Base-by-base conservation (phyloP, 2,329 filamentous ascomycete species). In the Penicillium sp. region DNA sequence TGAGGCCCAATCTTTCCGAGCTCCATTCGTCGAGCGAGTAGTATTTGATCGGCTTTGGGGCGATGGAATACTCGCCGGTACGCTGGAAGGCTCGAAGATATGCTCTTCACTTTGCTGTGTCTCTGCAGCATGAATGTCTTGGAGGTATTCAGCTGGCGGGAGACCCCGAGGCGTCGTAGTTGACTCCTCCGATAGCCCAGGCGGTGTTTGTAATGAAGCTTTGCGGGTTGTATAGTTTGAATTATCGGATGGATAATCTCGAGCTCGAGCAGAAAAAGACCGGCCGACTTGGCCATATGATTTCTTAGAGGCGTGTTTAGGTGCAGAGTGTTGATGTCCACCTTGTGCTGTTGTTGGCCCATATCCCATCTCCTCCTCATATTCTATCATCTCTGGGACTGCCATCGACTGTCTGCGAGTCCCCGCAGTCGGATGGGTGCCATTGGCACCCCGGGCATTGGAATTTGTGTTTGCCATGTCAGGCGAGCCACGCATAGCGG, bases 1-100 rank as follows among this genome's bases (percentile, higher is more conserved):
- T 53, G 88, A 83, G 67, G 93, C 90, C 75, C 90, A 85, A 51
- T 81, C 79, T 55, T 71, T 67, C 59, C 73, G 68, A 34, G 69
- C 61, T 5, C 68, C 67, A 2, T 61, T 55, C 29, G 64, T 59
- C 29, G 71, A 72, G 28, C 59, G 68, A 16, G 62, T 55, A 6
- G 68, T 70, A 42, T 66, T 71, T 14, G 71, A 73, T 42, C 71
- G 69, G 59, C 59, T 69, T 6, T 67, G 58, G 4, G 64, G 55
- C 5, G 67, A 59, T 13, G 58, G 42, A 5, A 50, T 14, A 37
- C 18, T 52, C 21, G 26, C 26, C 13, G 48, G 44, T 26, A 43
- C 48, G 26, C 45, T 28, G 2, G 56, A 16, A 26, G 34, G 37
- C n/a, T 37, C 23, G 9, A 42, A 24, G 16, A 37, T 29, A 24